These are phyloP conservation scores for Lactarius hatsudake DNA, from an alignment of 768 basidiomycete genomes.

Conservation along the genomic window DNA sequence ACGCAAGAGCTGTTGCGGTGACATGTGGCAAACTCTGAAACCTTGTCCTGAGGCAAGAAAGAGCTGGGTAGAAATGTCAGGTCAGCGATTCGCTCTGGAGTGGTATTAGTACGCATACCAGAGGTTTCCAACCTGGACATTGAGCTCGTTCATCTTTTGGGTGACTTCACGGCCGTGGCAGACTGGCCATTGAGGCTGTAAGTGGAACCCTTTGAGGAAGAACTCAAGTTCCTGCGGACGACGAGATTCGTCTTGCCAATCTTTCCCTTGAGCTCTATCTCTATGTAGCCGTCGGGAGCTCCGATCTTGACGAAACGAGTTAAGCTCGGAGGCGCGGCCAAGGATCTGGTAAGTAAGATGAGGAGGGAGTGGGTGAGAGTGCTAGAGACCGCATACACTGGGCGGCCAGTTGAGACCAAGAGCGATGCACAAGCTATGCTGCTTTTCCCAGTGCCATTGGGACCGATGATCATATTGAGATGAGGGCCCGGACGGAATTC, in stretches of 20 bases:
- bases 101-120: conserved; percentile 54
- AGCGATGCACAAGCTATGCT: conserved; percentile 94
- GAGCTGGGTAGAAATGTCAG: conserved; percentile 47
- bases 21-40: conserved; percentile 94
- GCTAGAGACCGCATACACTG: conserved; percentile 36
- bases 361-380: neutral
- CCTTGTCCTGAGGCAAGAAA: conserved; percentile 96
- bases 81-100: conserved; percentile 8
- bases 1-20: conserved; percentile 70
- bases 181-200: conserved; percentile 71
- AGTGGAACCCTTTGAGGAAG: conserved; percentile 53
- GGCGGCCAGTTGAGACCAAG: conserved; percentile 69
- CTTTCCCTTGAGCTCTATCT: conserved; percentile 82
- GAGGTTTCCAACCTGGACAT: conserved; percentile 90
- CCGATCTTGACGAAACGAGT: conserved; percentile 81
- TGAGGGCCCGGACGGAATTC: conserved; percentile 89
- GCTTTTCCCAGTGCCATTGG: conserved; percentile 95
- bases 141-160: conserved; percentile 64
- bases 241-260: conserved; percentile 71
- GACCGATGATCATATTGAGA: conserved; percentile 96
- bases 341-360: conserved; percentile 54
- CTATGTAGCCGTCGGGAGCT: conserved; percentile 70
- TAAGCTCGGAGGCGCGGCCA: conserved; percentile 76
- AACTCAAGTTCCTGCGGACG: conserved; percentile 67
- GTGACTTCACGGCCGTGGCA: conserved; percentile 58